Evolutionary conservation across 179 eudicot genomes (phyloP), one percentile per base, ranked within the genome.

Genomic region (Gypsophila paniculata): DNA sequence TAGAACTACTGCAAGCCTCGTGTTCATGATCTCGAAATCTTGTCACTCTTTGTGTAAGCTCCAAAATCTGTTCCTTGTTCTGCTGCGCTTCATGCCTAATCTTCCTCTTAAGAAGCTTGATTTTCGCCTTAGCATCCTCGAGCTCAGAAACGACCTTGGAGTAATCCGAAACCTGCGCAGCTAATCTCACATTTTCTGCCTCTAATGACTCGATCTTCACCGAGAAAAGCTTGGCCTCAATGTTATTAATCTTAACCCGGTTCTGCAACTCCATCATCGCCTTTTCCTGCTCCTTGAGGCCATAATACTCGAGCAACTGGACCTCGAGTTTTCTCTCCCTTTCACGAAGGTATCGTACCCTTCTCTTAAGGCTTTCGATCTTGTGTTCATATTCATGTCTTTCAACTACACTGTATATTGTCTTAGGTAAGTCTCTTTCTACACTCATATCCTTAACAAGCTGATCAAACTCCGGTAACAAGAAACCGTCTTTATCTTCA

Each of bases 231-330:
- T 86, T 90, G 22, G 88, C 78, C 72, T 90, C 94, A 65, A 87
- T 79, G 68, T 67, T 85, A 64, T 82, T 87, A 46, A 90, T 72
- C 82, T 82, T 86, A 21, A 92, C 65, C 14, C 89, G 83, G 77
- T 86, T 90, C 54, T 88, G 87, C 19, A 92, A 91, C 80, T 92
- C 98, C 80, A 67, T 78, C 26, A 85, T 69, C 11, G 82, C 76
- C 51, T 82, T 77, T 79, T 91, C 91, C 70, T 90, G 97, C 84
- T 91, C 97, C 75, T 87, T 84, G 21, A 93, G 88, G 14, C 97
- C 97, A 54, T 89, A 89, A 54, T 88, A 93, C 76, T 93, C 96
- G 4, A 93, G 88, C 75, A 93, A 75, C 63, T 93, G 89, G 9
- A 77, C 66, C 82, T 92, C 96, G 34, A 90, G 87, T 23, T 67